Evolutionary conservation across 257 asterid genomes (phyloP), one percentile per base, ranked within the genome.

Genomic region (Penstemon barbatus): DNA sequence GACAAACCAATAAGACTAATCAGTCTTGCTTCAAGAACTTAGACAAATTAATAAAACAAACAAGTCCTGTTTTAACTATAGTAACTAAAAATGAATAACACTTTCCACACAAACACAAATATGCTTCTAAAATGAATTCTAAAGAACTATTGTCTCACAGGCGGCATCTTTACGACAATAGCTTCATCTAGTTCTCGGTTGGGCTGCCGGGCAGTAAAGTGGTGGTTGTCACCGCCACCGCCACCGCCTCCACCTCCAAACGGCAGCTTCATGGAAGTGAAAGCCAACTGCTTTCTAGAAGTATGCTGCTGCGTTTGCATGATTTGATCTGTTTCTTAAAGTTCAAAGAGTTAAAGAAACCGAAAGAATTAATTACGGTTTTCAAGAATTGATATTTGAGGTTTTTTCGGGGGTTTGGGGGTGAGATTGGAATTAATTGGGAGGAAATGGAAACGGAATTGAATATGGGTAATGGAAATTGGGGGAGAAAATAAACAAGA

Each of bases 201-300:
- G 6, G 75, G 36, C 71, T 46, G 79, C 39, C 67, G 68, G 36
- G 85, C 65, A 9, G 76, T 70, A 79, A 90, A 85, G 77, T 75
- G 90, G 73, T 86, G 95, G 80, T 88, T 83, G 77, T 83, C 95
- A 41, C 73, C 80, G 50, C 71, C 66, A 19, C 69, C 66, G 12
- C 58, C 71, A 4, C 70, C 79, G 2, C 66, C 78, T 5, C 72
- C 77, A 6, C 67, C 81, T 5, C 90, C 92, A 69, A 82, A 86
- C 36, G 90, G 94, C 61, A 90, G 95, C 79, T 83, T 86, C 81
- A 73, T 69, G 39, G 92, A 79, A 66, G 89, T 74, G 75, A 84
- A 84, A 40, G 90, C 75, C 75, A 87, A 82, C 87, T 86, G 96
- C 48, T 84, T 83, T 71, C 81, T 81, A 53, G 88, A 70, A 73